These are phyloP conservation scores for Ploettnerulaceae sp. DNA, from an alignment of 2,329 filamentous ascomycete genomes.

Conservation along the genomic window DNA sequence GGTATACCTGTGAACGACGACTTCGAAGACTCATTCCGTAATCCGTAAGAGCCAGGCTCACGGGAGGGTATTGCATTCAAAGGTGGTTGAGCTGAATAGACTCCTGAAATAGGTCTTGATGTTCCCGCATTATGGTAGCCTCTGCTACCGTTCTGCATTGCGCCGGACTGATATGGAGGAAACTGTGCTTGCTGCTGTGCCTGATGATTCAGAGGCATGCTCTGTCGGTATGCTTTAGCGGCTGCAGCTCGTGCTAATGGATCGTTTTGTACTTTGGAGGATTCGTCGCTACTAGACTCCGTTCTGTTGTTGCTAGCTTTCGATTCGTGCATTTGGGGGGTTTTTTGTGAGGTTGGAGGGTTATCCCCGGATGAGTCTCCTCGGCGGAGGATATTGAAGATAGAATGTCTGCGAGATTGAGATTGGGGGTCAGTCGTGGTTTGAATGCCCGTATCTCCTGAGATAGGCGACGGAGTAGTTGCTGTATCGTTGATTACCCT, in stretches of 20 bases:
- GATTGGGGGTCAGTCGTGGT: constrained; percentile 30
- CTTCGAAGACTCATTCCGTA: constrained; percentile 54
- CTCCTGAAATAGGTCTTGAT: constrained; percentile 42
- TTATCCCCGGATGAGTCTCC: constrained; percentile 25
- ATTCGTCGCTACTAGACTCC: constrained; percentile 32
- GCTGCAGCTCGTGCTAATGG: constrained; percentile 26
- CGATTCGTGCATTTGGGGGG: constrained; percentile 21
- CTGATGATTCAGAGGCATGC: constrained; percentile 41
- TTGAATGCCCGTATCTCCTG: constrained; percentile 26
- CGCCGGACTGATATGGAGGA: constrained; percentile 40
- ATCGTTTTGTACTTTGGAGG: constrained; percentile 26
- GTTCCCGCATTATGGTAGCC: constrained; percentile 34
- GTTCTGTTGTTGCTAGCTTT: constrained; percentile 18
- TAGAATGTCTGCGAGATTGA: constrained; percentile 33
- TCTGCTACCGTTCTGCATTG: constrained; percentile 36
- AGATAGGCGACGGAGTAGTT: constrained; percentile 19
- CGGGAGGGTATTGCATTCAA: constrained; percentile 37
- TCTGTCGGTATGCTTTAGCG: constrained; percentile 38
- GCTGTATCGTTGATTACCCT: constrained; percentile 15
- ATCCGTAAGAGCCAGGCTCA: constrained; percentile 44
- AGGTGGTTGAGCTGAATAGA: constrained; percentile 40
- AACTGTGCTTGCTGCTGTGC: constrained; percentile 40
- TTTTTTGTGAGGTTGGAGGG: constrained; percentile 18
- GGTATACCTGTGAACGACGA: constrained; percentile 51
- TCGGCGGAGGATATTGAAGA: constrained; percentile 35